Evolutionary conservation across 2,329 filamentous ascomycete genomes (phyloP).

Genomic region (Epichloe gansuensis): DNA sequence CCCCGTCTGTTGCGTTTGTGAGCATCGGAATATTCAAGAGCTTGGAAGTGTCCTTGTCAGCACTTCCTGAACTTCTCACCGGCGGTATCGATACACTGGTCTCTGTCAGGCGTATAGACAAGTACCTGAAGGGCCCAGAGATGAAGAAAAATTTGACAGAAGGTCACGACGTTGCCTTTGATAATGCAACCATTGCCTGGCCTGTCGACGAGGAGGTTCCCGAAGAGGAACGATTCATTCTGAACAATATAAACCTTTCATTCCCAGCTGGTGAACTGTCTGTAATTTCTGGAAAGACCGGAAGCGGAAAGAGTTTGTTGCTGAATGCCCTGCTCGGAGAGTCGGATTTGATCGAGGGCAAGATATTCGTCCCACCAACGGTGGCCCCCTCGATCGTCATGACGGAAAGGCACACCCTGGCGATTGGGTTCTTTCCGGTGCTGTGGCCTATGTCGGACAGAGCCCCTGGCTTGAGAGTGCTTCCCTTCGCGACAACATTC

Average conservation of each 20-base stretch:
- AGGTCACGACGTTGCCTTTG: conserved; percentile 50
- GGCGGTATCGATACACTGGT: conserved; percentile 60
- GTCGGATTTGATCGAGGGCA: conserved; percentile 54
- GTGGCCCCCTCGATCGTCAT: conserved; percentile 39
- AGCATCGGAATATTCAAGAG: conserved; percentile 62
- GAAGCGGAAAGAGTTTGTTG: conserved; percentile 65
- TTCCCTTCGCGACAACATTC: conserved; percentile 64
- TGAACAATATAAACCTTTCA: conserved; percentile 50
- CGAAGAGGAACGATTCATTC: conserved; percentile 48
- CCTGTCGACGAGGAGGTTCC: conserved; percentile 50
- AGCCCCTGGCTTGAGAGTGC: conserved; percentile 82
- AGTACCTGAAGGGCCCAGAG: conserved; percentile 57
- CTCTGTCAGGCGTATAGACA: conserved; percentile 60
- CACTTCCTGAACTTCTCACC: conserved; percentile 62
- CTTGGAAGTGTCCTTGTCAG: conserved; percentile 58
- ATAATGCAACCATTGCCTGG: conserved; percentile 61
- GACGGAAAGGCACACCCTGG: conserved; percentile 48
- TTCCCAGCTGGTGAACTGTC: conserved; percentile 61
- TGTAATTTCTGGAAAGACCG: conserved; percentile 65
- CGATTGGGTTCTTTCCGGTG: conserved; percentile 58
- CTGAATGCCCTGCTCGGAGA: conserved; percentile 65
- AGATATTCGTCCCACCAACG: conserved; percentile 41
- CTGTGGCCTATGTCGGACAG: conserved; percentile 65
- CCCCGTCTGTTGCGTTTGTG: conserved; percentile 67
- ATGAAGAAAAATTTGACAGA: conserved; percentile 41